Percentiles rank a stretch among this genome's conserved stretches.
Conservation (phyloP, 352 stramenopile genomes). For the Phytophthora melonis region DNA sequence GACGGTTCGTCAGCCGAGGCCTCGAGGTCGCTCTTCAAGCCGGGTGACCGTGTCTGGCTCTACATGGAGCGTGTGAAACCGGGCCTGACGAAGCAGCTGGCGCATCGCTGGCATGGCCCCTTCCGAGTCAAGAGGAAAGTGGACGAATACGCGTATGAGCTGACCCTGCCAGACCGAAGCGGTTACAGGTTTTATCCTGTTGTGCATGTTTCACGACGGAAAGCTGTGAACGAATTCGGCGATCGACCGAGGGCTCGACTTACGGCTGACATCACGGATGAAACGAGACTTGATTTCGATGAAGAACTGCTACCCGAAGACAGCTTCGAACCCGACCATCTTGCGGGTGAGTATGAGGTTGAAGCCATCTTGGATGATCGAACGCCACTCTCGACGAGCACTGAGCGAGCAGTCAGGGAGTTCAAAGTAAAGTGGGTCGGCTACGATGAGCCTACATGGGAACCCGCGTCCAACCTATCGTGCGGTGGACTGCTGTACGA, state of each 20-base stretch:
- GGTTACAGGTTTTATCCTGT: neutral
- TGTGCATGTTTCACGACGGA: neutral
- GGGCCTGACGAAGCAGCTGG: neutral
- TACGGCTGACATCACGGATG: too few species aligned
- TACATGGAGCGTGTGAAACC: neutral
- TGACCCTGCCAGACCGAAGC: neutral
- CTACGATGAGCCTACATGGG: too few species aligned
- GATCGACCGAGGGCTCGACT: neutral
- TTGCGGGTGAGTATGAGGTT: neutral
- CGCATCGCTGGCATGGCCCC: neutral
- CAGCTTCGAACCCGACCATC: neutral
- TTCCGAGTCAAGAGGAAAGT: neutral
- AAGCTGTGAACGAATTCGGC: neutral
- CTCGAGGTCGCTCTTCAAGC: too few species aligned
- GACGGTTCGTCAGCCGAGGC: too few species aligned
- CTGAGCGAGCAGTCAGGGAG: neutral
- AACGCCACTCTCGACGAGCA: neutral
- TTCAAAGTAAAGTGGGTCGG: neutral
- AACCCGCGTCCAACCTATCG: too few species aligned
- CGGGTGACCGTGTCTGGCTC: too few species aligned
- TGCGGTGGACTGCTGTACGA: too few species aligned
- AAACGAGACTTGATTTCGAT: neutral
- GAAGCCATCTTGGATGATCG: neutral
- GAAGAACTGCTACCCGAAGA: neutral
- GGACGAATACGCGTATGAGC: neutral